Evolutionary conservation across 768 basidiomycete species (phyloP).

Genomic region (Rhodotorula graminis): DNA sequence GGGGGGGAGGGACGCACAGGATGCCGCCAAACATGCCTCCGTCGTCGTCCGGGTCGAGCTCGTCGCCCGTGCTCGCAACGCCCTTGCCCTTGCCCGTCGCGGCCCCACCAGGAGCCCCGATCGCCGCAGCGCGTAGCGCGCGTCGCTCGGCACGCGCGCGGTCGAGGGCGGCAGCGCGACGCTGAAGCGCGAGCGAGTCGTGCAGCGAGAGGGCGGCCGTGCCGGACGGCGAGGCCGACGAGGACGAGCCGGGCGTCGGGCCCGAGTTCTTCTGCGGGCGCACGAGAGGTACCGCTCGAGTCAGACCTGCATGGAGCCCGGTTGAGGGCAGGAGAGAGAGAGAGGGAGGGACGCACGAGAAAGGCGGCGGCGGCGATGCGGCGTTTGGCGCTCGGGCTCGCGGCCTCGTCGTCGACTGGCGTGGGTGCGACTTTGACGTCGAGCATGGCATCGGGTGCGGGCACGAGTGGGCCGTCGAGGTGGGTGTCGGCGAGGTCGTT

Average conservation of each 20-base stretch:
- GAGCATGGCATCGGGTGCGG: neutral
- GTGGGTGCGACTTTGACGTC: neutral
- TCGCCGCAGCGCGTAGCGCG: neutral
- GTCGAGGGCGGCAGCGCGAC: slow-evolving; percentile 11
- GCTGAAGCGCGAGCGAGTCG: slow-evolving; percentile 34
- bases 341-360: slow-evolving; percentile 4
- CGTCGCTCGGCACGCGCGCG: slow-evolving; percentile 2
- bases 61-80: no score
- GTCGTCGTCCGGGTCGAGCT: no score
- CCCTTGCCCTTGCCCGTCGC: neutral
- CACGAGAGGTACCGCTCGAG: neutral
- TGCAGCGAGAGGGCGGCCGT: slow-evolving; percentile 17
- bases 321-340: no score
- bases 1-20: no score
- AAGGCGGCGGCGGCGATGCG: slow-evolving; percentile 14
- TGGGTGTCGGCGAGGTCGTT: slow-evolving; percentile 17
- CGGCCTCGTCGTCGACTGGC: slow-evolving; percentile 11
- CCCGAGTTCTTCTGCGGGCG: neutral
- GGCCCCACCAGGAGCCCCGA: neutral
- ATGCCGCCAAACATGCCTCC: no score
- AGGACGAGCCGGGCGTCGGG: neutral
- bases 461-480: no score
- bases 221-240: neutral
- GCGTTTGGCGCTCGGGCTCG: slow-evolving; percentile 22
- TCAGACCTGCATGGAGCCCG: neutral